A percentile compares a stretch with the other conserved stretches of the same genome.
Evolutionary conservation across 352 stramenopile species (phyloP).

Genomic region (Pythium inflatum): DNA sequence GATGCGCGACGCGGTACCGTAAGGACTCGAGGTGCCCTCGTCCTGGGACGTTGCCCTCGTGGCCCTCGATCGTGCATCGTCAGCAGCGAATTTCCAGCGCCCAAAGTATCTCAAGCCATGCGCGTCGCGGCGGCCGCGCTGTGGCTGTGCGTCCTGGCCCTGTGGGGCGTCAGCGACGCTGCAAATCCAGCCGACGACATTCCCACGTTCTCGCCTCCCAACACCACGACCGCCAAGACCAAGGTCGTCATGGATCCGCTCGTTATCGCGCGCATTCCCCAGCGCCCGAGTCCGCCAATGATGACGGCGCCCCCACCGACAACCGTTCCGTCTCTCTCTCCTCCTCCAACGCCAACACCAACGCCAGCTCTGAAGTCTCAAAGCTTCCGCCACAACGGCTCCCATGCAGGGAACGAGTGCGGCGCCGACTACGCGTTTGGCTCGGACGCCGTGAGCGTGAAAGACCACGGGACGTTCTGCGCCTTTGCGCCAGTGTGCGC

Average conservation of each 20-base stretch:
- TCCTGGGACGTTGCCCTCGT: too few species aligned
- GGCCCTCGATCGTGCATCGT: too few species aligned
- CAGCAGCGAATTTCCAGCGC: too few species aligned
- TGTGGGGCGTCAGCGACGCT: not conserved
- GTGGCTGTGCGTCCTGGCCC: not conserved
- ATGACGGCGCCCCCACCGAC: not conserved
- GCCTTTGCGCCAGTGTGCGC: slow-evolving; percentile 21
- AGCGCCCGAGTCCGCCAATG: not conserved
- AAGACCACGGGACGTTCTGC: slow-evolving; percentile 30
- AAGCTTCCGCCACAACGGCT: not conserved
- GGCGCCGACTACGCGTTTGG: slow-evolving; percentile 3
- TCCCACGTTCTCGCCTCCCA: not conserved
- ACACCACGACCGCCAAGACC: not conserved
- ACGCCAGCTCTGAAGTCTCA: not conserved
- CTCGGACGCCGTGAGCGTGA: slow-evolving; percentile 26
- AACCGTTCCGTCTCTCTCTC: not conserved
- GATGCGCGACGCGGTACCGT: too few species aligned
- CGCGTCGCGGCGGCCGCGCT: not conserved
- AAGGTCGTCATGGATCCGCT: slow-evolving; percentile 15
- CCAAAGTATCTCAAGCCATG: too few species aligned
- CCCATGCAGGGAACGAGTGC: slow-evolving; percentile 1
- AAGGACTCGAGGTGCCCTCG: too few species aligned
- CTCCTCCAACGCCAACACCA: not conserved
- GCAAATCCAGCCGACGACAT: slow-evolving; percentile 7
- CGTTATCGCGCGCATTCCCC: not conserved